Base-by-base conservation (phyloP, 768 basidiomycete species). In the Trametes punicea region DNA sequence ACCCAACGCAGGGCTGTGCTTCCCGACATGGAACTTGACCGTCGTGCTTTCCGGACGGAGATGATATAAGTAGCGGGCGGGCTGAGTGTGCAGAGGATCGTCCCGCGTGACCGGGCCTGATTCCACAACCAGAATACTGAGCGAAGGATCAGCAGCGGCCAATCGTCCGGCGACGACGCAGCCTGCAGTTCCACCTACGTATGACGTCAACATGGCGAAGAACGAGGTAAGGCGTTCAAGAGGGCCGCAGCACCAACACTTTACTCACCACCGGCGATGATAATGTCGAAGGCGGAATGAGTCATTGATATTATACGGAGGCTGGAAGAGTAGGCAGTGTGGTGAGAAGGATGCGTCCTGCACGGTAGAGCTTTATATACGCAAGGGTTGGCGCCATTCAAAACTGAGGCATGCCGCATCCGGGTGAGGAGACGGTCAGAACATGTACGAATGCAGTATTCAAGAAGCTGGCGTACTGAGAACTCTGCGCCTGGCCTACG, bases 51-150 rank as follows among this genome's bases (percentile, higher is more conserved):
- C 67, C 0, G 71, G 69, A 0, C 63, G 51, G 0, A 82, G 60
- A 56, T 82, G 76, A 20, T 64, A 58, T 45, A 78, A 68, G 62
- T 66, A 82, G 21, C 75, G 75, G 3, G 72, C 82, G 1, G 85
- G 84, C 36, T 83, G 83, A 2, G 72, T 69, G 62, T 85, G 81
- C 2, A 59, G 54, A 5, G 69, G 71, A 3, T 78, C n/a, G 33
- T 83, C 73, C 30, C 71, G 67, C 1, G 79, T 78, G 51, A 79
- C 75, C 6, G 75, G 73, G 1, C 85, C 85, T 7, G 79, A 74
- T 69, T 87, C 85, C 16, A 86, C 62, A 38, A 85, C 65, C 15
- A 87, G 76, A 46, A 87, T 82, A 60, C 73, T 81, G 51, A 86
- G 67, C 2, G 68, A 65, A 0, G 82, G 77, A 40, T 83, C 77